Evolutionary conservation across 2,329 filamentous ascomycete species (phyloP), one percentile per base, ranked within the genome.

Genomic region (Aspergillus sp.): DNA sequence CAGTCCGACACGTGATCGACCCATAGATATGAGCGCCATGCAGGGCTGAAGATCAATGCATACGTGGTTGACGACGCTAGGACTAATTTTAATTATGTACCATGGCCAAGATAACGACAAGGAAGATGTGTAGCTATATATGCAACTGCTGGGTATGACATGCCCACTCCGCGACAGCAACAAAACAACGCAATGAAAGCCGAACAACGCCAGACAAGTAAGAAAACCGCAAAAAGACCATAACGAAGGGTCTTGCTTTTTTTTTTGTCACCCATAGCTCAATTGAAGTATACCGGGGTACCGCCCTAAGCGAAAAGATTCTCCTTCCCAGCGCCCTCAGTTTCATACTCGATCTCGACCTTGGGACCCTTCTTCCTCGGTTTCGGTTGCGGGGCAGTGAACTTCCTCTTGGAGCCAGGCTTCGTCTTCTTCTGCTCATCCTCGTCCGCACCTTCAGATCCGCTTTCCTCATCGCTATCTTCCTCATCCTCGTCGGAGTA

Each of bases 331-430:
- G 84, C 84, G 54, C 81, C 80, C 75, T 91, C 89, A 58, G 88
- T 85, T 75, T 92, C 89, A 72, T 90, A 89, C 77, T 93, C 89
- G 74, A 91, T 91, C 77, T 91, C 86, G 82, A 82, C 86, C 75
- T 67, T 86, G 75, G 79, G 86, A 75, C 80, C 75, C 77, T 86
- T 86, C 79, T 86, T 87, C 68, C 81, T 80, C 19, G 83, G 79
- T 69, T 84, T 84, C 15, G 80, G 68, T 13, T 79, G 76, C 11
- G 82, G 78, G 33, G 79, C 78, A 52, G 74, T 68, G 58, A 82
- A 76, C 75, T 87, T 88, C 64, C 84, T 79, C 75, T 86, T 86
- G 68, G 78, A 64, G 64, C 82, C 70, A 77, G 79, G 59, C 30
- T 69, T 69, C 19, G 74, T 66, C 64, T 78, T 78, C 66, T 71